phyloP scores from a whole-genome alignment of 345 rosid species.

The Salix udensis region DNA sequence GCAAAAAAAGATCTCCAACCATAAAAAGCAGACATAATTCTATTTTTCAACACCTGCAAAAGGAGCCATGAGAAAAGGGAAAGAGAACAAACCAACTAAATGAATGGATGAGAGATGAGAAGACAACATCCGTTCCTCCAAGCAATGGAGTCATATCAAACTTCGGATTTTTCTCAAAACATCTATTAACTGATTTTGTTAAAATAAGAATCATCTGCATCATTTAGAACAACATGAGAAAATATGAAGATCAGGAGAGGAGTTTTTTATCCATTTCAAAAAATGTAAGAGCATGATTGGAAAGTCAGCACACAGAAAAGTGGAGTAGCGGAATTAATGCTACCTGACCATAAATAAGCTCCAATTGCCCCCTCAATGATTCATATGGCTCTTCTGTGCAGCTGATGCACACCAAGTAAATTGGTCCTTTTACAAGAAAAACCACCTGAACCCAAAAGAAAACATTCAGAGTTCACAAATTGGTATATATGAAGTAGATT shows the following conservation, averaged over 20 bases:
- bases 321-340: constrained; percentile 3
- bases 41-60: not conserved
- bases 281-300: not conserved
- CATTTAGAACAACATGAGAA: constrained; percentile 16
- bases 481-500: not conserved
- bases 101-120: constrained; percentile 95
- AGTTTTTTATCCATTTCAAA: not conserved
- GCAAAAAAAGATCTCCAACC: not conserved
- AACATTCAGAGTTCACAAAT: not conserved
- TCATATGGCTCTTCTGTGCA: constrained; percentile 95
- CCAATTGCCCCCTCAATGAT: constrained; percentile 76
- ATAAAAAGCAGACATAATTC: not conserved
- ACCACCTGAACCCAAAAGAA: constrained; percentile 55
- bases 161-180: constrained; percentile 95
- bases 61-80: not conserved
- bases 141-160: constrained; percentile 98
- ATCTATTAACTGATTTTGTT: constrained; percentile 89
- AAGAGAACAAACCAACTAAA: constrained; percentile 78
- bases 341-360: constrained; percentile 98
- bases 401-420: constrained; percentile 95
- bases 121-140: constrained; percentile 97
- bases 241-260: constrained; percentile 5
- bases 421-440: constrained; percentile 97
- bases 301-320: not conserved
- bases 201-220: constrained; percentile 95